Evolutionary conservation across 768 basidiomycete genomes (phyloP).

Genomic region (Pulveroboletus sp.): DNA sequence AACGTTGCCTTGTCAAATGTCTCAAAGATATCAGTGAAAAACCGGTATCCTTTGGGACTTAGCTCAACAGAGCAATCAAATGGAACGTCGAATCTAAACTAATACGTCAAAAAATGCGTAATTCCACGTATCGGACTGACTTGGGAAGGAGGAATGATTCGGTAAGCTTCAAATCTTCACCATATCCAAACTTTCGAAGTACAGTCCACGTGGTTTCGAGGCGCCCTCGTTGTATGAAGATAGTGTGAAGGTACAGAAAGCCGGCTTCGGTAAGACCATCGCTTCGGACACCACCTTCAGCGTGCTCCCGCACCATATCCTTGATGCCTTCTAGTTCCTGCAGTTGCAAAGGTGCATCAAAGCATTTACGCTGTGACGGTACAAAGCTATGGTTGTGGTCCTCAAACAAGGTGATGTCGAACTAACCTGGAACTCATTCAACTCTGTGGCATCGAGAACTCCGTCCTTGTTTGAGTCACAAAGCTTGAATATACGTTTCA

Average conservation of each 20-base stretch:
- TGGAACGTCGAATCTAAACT: constrained; percentile 82
- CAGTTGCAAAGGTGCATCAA: constrained; percentile 84
- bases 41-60: constrained; percentile 90
- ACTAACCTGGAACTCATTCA: constrained; percentile 92
- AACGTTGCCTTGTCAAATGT: constrained; percentile 79
- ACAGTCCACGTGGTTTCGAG: constrained; percentile 99
- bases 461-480: constrained; percentile 96
- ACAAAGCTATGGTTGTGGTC: not conserved
- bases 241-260: constrained; percentile 91
- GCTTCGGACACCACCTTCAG: constrained; percentile 67
- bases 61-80: constrained; percentile 93
- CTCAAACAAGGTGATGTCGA: not conserved
- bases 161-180: constrained; percentile 84
- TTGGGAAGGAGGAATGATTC: constrained; percentile 87
- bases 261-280: constrained; percentile 88
- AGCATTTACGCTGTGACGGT: constrained; percentile 76
- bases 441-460: constrained; percentile 79
- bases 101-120: constrained; percentile 10
- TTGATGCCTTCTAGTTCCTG: constrained; percentile 97
- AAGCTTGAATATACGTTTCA: constrained; percentile 92
- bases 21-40: constrained; percentile 95
- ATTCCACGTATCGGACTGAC: constrained; percentile 42
- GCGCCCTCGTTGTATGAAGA: constrained; percentile 92
- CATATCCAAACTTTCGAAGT: constrained; percentile 91
- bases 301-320: constrained; percentile 81